Conservation (phyloP, 129 eudicot species). For the Dittrichia graveolens region DNA sequence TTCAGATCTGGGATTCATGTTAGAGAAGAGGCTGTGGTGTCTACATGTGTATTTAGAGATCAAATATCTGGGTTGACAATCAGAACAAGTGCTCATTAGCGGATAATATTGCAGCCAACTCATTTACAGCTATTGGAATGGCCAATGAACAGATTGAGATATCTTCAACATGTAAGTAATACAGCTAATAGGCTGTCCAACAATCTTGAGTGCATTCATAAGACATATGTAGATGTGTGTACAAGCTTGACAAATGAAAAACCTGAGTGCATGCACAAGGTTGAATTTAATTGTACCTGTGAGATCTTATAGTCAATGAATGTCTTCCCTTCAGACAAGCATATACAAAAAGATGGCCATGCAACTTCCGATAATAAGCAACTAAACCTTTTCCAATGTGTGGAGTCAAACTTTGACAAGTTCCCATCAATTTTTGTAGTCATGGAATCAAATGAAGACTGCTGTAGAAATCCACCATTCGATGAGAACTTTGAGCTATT, state of each 20-base stretch:
- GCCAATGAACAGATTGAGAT: conserved; percentile 7
- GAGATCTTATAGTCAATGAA: conserved; percentile 67
- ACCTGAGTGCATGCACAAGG: conserved; percentile 5
- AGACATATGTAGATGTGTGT: neutral
- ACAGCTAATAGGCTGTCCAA: conserved; percentile 23
- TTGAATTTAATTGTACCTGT: conserved; percentile 55
- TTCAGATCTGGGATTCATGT: neutral
- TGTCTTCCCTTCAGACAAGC: conserved; percentile 77
- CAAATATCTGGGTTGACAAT: neutral
- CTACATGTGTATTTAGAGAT: neutral
- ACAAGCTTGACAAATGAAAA: conserved; percentile 11
- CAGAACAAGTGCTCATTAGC: neutral
- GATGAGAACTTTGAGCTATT: conserved; percentile 45
- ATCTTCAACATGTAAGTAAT: conserved; percentile 7
- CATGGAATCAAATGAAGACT: conserved; percentile 50
- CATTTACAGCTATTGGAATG: neutral
- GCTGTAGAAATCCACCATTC: conserved; percentile 90
- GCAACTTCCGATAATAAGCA: conserved; percentile 62
- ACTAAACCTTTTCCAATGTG: conserved; percentile 62
- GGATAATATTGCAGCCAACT: conserved; percentile 17
- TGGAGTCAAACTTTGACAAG: conserved; percentile 42
- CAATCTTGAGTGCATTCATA: neutral
- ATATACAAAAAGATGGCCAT: conserved; percentile 76
- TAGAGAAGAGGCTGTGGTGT: neutral
- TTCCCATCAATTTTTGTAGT: conserved; percentile 26